These are phyloP conservation scores for Aegilops umbellulata DNA, from an alignment of 176 grass and related monocot species.

Conservation along the genomic window DNA sequence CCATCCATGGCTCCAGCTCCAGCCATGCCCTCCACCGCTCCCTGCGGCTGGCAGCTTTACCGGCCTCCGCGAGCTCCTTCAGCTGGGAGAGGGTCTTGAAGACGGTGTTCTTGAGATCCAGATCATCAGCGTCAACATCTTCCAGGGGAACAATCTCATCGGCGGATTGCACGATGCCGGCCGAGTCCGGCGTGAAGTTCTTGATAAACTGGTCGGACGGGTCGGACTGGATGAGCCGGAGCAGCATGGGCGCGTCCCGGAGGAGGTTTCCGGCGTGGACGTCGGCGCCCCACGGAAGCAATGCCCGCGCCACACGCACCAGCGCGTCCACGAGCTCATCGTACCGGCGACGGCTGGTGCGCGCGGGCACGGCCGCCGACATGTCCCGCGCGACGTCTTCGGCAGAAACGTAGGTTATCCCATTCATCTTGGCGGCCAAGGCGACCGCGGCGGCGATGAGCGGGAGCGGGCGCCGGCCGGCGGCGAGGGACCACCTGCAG, in stretches of 20 bases:
- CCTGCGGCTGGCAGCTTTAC: conserved; percentile 42
- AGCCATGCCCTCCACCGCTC: conserved; percentile 29
- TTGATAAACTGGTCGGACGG: conserved; percentile 6
- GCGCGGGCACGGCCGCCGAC: not conserved
- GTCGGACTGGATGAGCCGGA: conserved; percentile 39
- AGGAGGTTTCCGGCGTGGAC: conserved; percentile 47
- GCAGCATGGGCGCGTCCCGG: conserved; percentile 32
- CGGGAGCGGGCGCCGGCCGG: conserved; percentile 49
- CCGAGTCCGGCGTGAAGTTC: not conserved
- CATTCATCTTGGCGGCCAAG: conserved; percentile 40
- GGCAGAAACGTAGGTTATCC: conserved; percentile 10
- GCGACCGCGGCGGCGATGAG: conserved; percentile 40
- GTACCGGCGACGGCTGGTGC: conserved; percentile 38
- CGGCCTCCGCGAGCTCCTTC: conserved; percentile 37
- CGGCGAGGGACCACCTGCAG: conserved; percentile 63
- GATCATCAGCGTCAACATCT: not conserved
- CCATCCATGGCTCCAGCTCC: conserved; percentile 42
- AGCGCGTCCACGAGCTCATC: conserved; percentile 42
- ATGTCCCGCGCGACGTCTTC: conserved; percentile 50
- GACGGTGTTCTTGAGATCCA: conserved; percentile 38
- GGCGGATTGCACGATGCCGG: not conserved
- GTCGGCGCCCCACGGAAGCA: conserved; percentile 60
- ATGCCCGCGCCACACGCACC: conserved; percentile 32
- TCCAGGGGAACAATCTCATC: not conserved
- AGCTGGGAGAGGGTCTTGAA: conserved; percentile 45